A percentile compares a stretch with the other conserved stretches of the same genome.
Evolutionary conservation across 2,329 filamentous ascomycete genomes (phyloP).

Genomic region (Aspergillus brasiliensis): DNA sequence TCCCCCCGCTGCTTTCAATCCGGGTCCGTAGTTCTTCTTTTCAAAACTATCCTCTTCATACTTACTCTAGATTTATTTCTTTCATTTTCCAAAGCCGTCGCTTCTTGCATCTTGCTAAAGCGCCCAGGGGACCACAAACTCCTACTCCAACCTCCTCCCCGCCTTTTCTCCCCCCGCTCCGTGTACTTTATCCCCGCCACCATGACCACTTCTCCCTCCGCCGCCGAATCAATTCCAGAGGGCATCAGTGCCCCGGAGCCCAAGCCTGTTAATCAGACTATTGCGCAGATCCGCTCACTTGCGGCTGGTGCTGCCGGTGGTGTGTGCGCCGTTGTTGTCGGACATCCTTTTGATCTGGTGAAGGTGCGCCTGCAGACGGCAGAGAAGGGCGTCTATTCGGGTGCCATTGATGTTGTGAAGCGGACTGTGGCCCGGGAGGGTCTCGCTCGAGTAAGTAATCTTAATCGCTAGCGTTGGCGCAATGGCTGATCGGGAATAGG

Average conservation of each 20-base stretch:
- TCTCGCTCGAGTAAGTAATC: constrained; percentile 55
- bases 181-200: constrained; percentile 17
- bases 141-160: not conserved
- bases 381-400: constrained; percentile 86
- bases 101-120: not conserved
- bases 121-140: not conserved
- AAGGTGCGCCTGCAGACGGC: constrained; percentile 97
- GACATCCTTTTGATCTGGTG: constrained; percentile 96
- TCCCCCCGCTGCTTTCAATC: not conserved
- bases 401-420: constrained; percentile 86
- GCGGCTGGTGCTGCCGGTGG: constrained; percentile 90
- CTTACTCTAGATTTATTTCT: not conserved
- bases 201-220: constrained; percentile 35
- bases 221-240: constrained; percentile 33
- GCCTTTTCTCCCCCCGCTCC: constrained; percentile 11
- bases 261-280: constrained; percentile 46
- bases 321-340: constrained; percentile 88
- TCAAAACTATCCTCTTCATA: not conserved
- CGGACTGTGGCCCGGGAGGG: constrained; percentile 89
- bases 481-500: constrained; percentile 48
- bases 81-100: not conserved
- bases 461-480: not conserved
- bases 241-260: constrained; percentile 30
- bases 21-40: not conserved
- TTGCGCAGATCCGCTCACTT: constrained; percentile 75